A percentile compares a stretch with the other conserved stretches of the same genome.
These are phyloP conservation scores for Bigelowiella natans DNA, from an alignment of 78 protist genomes.

Conservation along the genomic window DNA sequence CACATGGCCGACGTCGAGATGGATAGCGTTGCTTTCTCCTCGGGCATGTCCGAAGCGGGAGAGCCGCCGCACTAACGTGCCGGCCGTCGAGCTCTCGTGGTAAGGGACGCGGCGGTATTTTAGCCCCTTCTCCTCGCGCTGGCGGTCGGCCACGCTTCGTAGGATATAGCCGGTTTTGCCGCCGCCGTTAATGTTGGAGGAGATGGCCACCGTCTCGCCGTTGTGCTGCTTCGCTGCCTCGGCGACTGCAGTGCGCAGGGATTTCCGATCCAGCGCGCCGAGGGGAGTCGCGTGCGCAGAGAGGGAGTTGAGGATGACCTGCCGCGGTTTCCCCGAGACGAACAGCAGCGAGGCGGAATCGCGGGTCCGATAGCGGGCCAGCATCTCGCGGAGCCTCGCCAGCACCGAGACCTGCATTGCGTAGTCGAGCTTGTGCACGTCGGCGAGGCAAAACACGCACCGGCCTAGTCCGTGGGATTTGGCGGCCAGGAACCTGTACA, in stretches of 20 bases:
- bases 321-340: background rate
- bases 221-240: background rate
- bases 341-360: background rate
- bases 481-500: background rate
- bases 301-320: background rate
- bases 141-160: background rate
- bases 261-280: background rate
- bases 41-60: background rate
- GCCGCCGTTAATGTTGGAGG: background rate
- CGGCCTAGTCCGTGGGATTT: background rate
- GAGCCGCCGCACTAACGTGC: background rate
- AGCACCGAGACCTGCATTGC: background rate
- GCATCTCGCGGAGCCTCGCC: background rate
- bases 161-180: background rate
- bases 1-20: background rate
- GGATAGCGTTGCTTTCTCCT: background rate
- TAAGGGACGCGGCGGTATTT: background rate
- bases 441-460: background rate
- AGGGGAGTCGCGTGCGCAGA: background rate
- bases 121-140: background rate
- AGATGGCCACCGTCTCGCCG: background rate
- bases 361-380: background rate
- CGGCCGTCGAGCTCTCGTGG: background rate
- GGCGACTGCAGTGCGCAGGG: background rate
- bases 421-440: constrained; percentile 1